Percentiles rank a stretch among this genome's conserved stretches.
These are phyloP conservation scores for Mollisiaceae sp. DNA, from an alignment of 2,329 filamentous ascomycete species.

Conservation along the genomic window DNA sequence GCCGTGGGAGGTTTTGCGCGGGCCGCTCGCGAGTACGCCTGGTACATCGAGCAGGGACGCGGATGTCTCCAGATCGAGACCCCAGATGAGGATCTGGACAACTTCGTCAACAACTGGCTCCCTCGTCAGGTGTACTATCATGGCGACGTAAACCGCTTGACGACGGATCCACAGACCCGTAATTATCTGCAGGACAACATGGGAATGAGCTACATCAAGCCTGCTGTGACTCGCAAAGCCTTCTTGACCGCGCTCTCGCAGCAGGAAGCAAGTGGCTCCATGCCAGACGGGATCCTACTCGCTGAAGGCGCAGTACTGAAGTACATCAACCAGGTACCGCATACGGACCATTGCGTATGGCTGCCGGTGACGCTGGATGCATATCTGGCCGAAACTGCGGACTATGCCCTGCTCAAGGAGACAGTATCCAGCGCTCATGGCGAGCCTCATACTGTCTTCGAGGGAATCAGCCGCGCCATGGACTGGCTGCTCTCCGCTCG, in stretches of 20 bases:
- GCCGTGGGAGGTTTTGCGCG: constrained; percentile 53
- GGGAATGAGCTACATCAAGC: constrained; percentile 63
- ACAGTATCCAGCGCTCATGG: constrained; percentile 50
- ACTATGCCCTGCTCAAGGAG: constrained; percentile 55
- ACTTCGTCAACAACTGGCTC: constrained; percentile 64
- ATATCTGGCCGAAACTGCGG: constrained; percentile 60
- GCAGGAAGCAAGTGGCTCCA: constrained; percentile 59
- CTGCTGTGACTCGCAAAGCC: constrained; percentile 53
- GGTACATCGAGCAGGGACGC: constrained; percentile 55
- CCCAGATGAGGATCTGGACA: constrained; percentile 59
- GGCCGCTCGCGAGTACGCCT: constrained; percentile 53
- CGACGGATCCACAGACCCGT: constrained; percentile 62
- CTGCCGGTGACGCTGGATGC: constrained; percentile 59
- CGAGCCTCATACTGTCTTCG: constrained; percentile 55
- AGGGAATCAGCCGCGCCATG: constrained; percentile 61
- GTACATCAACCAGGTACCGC: constrained; percentile 66
- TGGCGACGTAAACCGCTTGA: constrained; percentile 62
- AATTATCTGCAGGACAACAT: constrained; percentile 66
- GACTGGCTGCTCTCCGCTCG: constrained; percentile 58
- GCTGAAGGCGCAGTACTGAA: constrained; percentile 60
- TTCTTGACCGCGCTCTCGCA: constrained; percentile 57
- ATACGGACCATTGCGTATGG: constrained; percentile 65
- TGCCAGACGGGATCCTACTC: constrained; percentile 62
- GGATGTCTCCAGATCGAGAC: constrained; percentile 59
- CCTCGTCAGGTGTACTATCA: constrained; percentile 63